Evolutionary conservation across 2,329 filamentous ascomycete genomes (phyloP), one percentile per base, ranked within the genome.

Genomic region (Penicillium olsonii): DNA sequence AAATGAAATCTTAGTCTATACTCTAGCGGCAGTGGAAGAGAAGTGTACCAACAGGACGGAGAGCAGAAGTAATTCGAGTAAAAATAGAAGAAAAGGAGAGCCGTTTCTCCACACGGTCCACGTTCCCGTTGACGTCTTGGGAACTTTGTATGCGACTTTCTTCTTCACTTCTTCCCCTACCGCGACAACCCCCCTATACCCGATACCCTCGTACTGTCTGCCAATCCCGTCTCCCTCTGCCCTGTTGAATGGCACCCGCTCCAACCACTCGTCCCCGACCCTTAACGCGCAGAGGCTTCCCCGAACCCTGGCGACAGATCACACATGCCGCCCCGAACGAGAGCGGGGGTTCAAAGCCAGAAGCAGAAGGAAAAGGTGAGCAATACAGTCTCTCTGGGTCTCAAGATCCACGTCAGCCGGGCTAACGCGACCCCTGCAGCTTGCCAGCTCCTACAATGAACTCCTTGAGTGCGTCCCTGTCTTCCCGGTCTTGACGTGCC

Each of bases 371-470:
- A 78, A 72, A 83, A 82, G 78, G 79, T 82, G 46, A 35, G 33
- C 6, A 17, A 35, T 18, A 35, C n/a, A n/a, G 33, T 18, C n/a
- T 7, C 33, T 17, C 15, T 14, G 7, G 4, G 9, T 18, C 8
- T 18, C 6, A 15, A 35, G 33, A 38, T 42, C 41, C 35, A 18
- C 37, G 22, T n/a, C n/a, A n/a, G 17, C 14, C 45, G 45, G 11
- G 46, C 59, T 62, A 54, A 62, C 47, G 24, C 26, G 5, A 29
- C 31, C 29, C 34, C 40, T 54, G 68, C 72, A 96, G 92, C 92
- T 99, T 79, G 90, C 92, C 70, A 89, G 87, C 74, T 97, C 94
- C 62, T 99, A 99, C 77, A 89, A 95, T 78, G 88, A 95, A 76
- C 83, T 99, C 65, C 84, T 99, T 65, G 88, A 95, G 90, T 95